These are phyloP conservation scores for Metschnikowia noctiluminum DNA, from an alignment of 805 yeast species.

Conservation along the genomic window DNA sequence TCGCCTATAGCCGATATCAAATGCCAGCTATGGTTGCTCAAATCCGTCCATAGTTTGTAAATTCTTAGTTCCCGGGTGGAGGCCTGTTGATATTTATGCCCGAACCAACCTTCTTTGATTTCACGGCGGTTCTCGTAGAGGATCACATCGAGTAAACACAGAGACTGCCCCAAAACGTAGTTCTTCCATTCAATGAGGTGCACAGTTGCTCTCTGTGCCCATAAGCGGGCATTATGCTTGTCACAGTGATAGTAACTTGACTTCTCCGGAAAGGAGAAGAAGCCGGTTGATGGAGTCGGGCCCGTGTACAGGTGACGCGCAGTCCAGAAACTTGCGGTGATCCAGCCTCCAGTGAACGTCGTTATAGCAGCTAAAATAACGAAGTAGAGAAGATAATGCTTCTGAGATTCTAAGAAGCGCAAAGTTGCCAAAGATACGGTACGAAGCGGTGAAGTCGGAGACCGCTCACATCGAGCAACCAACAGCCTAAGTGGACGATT, in stretches of 20 bases:
- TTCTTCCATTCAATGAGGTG: neutral
- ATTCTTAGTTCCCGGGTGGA: neutral
- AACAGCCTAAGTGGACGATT: constrained; percentile 1
- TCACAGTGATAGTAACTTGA: neutral
- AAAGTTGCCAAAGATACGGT: neutral
- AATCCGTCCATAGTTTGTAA: neutral
- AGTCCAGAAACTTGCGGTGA: neutral
- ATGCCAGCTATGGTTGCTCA: neutral
- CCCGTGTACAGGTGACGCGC: neutral
- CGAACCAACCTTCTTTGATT: neutral
- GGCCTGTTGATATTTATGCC: neutral
- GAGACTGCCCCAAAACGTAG: neutral
- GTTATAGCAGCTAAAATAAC: constrained; percentile 1
- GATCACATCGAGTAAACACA: neutral
- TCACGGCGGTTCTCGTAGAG: constrained; percentile 2
- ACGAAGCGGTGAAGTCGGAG: neutral
- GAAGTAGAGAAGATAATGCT: constrained; percentile 9
- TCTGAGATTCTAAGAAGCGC: constrained; percentile 3
- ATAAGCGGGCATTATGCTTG: neutral
- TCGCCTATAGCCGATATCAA: neutral
- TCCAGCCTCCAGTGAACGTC: neutral
- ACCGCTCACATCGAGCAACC: neutral
- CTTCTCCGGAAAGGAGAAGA: neutral
- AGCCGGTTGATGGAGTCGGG: neutral
- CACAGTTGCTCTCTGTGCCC: neutral